Evolutionary conservation across 108 stramenopile species (phyloP).

Genomic region (Conticribra guillardii): DNA sequence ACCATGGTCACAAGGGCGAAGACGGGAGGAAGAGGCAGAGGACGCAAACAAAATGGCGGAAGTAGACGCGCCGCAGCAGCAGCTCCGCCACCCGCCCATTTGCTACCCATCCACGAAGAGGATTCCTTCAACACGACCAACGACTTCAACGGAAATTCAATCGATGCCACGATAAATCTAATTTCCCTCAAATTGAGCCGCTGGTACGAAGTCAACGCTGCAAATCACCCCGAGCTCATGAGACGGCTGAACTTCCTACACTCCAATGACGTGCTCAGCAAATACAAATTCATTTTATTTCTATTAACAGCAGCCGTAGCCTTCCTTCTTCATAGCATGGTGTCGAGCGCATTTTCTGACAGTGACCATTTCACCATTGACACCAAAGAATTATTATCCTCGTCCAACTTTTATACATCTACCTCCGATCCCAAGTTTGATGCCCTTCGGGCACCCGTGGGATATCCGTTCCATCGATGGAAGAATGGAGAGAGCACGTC

Average conservation of each 20-base stretch:
- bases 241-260: not conserved
- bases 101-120: not conserved
- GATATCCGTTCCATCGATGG: conserved; percentile 42
- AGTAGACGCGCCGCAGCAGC: too few relatives aligned
- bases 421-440: conserved; percentile 21
- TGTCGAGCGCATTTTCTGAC: not conserved
- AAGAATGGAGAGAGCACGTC: not conserved
- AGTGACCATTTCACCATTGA: conserved; percentile 13
- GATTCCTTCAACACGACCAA: not conserved
- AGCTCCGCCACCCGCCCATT: not conserved
- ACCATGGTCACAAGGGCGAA: too few relatives aligned
- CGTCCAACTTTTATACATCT: not conserved
- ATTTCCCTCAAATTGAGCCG: not conserved
- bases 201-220: not conserved
- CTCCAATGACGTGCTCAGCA: not conserved
- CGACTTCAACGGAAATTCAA: not conserved
- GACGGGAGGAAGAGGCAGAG: too few relatives aligned
- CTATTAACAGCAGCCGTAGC: not conserved
- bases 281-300: not conserved
- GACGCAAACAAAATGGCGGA: too few relatives aligned
- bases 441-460: conserved; percentile 18
- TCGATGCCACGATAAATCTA: not conserved
- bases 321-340: not conserved
- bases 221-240: not conserved
- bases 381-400: conserved; percentile 18